Evolutionary conservation across 2,329 filamentous ascomycete genomes (phyloP).

Genomic region (Colletotrichum gloeosporioides): DNA sequence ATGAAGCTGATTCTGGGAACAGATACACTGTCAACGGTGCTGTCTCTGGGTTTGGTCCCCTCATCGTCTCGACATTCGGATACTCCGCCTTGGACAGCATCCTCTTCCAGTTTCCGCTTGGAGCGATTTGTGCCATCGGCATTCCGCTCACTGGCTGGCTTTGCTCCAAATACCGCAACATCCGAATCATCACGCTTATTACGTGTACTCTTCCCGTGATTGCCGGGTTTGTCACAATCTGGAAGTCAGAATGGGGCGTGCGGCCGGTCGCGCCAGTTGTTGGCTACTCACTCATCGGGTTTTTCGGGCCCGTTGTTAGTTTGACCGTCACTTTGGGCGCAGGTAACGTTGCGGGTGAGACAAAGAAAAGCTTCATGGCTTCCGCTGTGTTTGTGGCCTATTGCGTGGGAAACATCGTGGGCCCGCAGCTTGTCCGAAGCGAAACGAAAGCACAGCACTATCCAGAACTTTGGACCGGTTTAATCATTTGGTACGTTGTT

Average conservation of each 20-base stretch:
- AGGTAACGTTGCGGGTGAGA: slow-evolving; percentile 62
- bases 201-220: slow-evolving; percentile 63
- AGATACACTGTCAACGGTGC: slow-evolving; percentile 60
- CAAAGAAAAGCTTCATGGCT: slow-evolving; percentile 65
- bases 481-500: slow-evolving; percentile 56
- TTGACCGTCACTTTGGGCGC: slow-evolving; percentile 15
- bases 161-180: slow-evolving; percentile 53
- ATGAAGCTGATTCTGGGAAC: background rate
- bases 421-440: slow-evolving; percentile 60
- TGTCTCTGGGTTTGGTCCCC: slow-evolving; percentile 58
- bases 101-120: slow-evolving; percentile 64
- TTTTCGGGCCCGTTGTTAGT: slow-evolving; percentile 62
- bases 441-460: slow-evolving; percentile 58
- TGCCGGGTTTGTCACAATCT: slow-evolving; percentile 64
- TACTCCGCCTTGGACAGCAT: slow-evolving; percentile 57
- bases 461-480: slow-evolving; percentile 58
- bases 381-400: slow-evolving; percentile 64
- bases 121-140: slow-evolving; percentile 57
- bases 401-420: slow-evolving; percentile 64
- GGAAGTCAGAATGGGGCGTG: slow-evolving; percentile 57
- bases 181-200: slow-evolving; percentile 57
- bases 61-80: slow-evolving; percentile 61
- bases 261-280: slow-evolving; percentile 57
- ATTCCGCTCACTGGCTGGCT: slow-evolving; percentile 61
- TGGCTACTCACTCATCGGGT: slow-evolving; percentile 62